phyloP scores from a whole-genome alignment of 805 yeast genomes.

The Saccharomycopsis sp. region DNA sequence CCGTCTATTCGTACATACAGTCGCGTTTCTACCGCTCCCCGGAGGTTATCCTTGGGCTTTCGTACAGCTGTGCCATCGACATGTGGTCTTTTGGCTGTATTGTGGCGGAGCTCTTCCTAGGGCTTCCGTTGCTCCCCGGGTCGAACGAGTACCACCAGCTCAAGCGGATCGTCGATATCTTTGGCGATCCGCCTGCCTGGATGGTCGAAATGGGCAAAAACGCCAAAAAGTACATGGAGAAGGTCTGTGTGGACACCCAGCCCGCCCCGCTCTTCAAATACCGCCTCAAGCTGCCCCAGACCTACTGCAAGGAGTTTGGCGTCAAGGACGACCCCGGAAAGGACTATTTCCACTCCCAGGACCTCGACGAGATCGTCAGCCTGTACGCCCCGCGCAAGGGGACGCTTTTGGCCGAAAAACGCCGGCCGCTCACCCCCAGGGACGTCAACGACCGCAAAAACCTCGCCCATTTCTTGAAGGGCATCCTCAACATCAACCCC shows the following conservation, averaged over 20 bases:
- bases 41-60: constrained; percentile 85
- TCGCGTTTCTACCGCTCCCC: constrained; percentile 92
- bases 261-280: constrained; percentile 22
- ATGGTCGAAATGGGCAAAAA: constrained; percentile 95
- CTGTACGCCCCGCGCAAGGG: constrained; percentile 46
- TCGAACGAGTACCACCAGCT: constrained; percentile 89
- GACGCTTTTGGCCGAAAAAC: constrained; percentile 27
- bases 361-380: constrained; percentile 65
- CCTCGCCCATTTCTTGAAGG: constrained; percentile 69
- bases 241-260: constrained; percentile 24
- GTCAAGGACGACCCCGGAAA: constrained; percentile 71
- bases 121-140: constrained; percentile 93
- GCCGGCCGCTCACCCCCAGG: constrained; percentile 39
- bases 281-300: constrained; percentile 41
- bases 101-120: constrained; percentile 81
- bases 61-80: constrained; percentile 88
- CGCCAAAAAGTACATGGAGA: constrained; percentile 60
- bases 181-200: constrained; percentile 89
- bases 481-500: constrained; percentile 79
- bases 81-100: constrained; percentile 98
- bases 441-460: constrained; percentile 69
- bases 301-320: constrained; percentile 40
- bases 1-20: constrained; percentile 86
- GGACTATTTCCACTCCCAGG: constrained; percentile 64
- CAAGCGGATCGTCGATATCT: constrained; percentile 69